Evolutionary conservation across 768 basidiomycete species (phyloP), one percentile per base, ranked within the genome.

Genomic region (Tulasnella sp.): DNA sequence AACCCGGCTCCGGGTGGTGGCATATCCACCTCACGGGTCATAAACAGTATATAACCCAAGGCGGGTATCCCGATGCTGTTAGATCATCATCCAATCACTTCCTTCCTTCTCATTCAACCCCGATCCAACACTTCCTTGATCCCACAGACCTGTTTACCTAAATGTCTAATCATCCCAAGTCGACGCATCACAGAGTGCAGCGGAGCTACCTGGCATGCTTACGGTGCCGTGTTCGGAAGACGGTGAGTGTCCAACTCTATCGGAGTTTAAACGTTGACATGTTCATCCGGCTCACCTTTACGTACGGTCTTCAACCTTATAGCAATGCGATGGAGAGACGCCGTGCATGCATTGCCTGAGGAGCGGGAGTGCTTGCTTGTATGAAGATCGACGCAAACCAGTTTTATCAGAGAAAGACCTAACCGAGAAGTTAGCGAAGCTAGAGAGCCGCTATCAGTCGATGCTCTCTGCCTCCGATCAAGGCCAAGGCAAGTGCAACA

Each of bases 241-340:
- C 55, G 26, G 55, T 56, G 19, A 26, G 55, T 56, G 15, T 7
- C n/a, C n/a, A n/a, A n/a, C 8, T n/a, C 11, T 17, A 55, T 17
- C 26, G 0, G 53, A 34, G 4, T 5, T 10, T 34, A 10, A 9
- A 23, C n/a, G 32, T 34, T 26, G 19, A 32, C 30, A 42, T 17
- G 2, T 42, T n/a, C n/a, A n/a, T n/a, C n/a, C n/a, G n/a, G n/a
- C n/a, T n/a, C n/a, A n/a, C n/a, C n/a, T n/a, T n/a, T n/a, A n/a
- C n/a, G n/a, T n/a, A n/a, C n/a, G 53, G 43, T 41, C 30, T 8
- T 24, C 24, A 21, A 24, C 26, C 21, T 30, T 5, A 27, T 23
- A 59, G 58, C 48, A 59, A 59, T 59, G 58, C 26, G 58, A 59
- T 38, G 58, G 58, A 23, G 42, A 50, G 3, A 51, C 58, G 3